Conservation (phyloP, 352 stramenopile genomes). For the Phytophthora fragariae region DNA sequence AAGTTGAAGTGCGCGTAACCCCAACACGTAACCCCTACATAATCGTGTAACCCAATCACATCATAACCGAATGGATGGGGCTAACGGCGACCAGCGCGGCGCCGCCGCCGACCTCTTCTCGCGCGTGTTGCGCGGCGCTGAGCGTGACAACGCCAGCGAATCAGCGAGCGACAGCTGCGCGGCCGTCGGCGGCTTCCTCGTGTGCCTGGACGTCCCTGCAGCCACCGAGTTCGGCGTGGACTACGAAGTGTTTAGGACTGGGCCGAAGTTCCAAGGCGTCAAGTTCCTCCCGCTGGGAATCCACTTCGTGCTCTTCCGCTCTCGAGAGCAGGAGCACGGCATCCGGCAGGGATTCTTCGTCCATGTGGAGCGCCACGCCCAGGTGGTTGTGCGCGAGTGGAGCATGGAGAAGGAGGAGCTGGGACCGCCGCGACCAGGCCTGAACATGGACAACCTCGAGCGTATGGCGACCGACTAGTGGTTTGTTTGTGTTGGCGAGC, state of each 20-base stretch:
- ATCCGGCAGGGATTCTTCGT: conserved; percentile 89
- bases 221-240: conserved; percentile 87
- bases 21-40: conserved; percentile 6
- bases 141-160: conserved; percentile 5
- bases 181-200: conserved; percentile 70
- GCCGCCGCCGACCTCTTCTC: conserved; percentile 50
- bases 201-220: conserved; percentile 84
- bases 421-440: conserved; percentile 49
- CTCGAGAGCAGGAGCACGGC: conserved; percentile 78
- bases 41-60: conserved; percentile 16
- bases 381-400: conserved; percentile 84
- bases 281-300: conserved; percentile 86
- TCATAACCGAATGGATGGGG: conserved; percentile 31
- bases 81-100: conserved; percentile 12
- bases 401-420: conserved; percentile 82
- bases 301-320: conserved; percentile 86
- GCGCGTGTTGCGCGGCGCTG: conserved; percentile 38
- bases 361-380: conserved; percentile 58
- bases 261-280: conserved; percentile 80
- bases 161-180: neutral
- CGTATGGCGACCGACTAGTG: conserved; percentile 47
- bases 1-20: conserved; percentile 23
- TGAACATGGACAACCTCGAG: conserved; percentile 78
- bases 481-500: neutral
- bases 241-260: conserved; percentile 88